Evolutionary conservation across 495 filamentous ascomycete genomes (phyloP), one percentile per base, ranked within the genome.

Genomic region (Podospora sp.): DNA sequence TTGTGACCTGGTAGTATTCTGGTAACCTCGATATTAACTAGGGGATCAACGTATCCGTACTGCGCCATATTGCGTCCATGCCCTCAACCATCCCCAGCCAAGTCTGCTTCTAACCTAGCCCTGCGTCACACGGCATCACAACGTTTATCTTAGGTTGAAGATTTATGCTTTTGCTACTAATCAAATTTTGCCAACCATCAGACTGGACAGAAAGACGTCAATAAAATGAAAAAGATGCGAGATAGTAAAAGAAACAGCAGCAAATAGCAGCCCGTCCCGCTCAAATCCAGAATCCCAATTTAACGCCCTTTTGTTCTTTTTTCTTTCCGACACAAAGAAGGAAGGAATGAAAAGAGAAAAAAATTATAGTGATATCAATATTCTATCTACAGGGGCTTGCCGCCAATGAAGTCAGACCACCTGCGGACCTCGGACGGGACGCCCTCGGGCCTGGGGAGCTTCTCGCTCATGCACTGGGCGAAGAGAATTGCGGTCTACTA

Each of bases 391-490:
- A 97, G 82, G 62, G 90, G 89, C 85, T 95, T 96, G 71, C 91
- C 90, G 65, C 94, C 93, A 77, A 94, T 89, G 77, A 97, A 99
- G 63, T 97, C 89, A 71, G 91, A 94, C 95, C 95, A 99, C 74
- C 88, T 87, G 77, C 90, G 88, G 71, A 99, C 96, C 79, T 99
- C 95, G 62, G 85, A 81, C 50, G 95, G 95, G 60, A 97, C 90
- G 53, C 86, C 92, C 82, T 86, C 91, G 74, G 83, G 85, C 68
- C 90, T 86, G 59, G 95, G 95, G 36, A 98, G 84, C 83, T 97
- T 99, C 83, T 91, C 91, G 80, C 82, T 92, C 92, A 99, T 94
- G 82, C 95, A 97, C 77, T 91, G 89, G 63, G 95, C 93, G 75
- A 97, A 98, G 71, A 99, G 90, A 58, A 93, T 85, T 61, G 95